These are phyloP conservation scores for Mimosa bimucronata DNA, from an alignment of 306 rosid species.

Conservation along the genomic window DNA sequence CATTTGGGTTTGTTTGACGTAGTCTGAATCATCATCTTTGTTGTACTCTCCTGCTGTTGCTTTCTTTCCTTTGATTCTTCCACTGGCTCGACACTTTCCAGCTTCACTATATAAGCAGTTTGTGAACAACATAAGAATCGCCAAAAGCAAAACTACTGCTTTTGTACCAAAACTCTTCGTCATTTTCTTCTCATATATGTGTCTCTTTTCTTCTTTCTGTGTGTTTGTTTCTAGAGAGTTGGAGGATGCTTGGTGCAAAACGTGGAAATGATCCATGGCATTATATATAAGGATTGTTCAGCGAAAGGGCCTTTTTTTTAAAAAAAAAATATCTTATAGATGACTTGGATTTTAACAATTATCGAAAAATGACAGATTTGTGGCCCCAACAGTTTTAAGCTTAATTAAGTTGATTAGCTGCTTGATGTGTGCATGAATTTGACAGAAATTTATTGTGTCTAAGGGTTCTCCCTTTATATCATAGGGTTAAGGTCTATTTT, in stretches of 20 bases:
- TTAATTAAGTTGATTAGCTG: too few relatives aligned
- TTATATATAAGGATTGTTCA: too few relatives aligned
- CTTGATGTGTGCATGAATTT: too few relatives aligned
- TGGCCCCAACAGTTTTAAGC: not conserved
- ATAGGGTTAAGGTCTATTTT: too few relatives aligned
- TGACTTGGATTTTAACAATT: not conserved
- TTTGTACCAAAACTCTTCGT: not conserved
- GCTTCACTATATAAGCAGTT: not conserved
- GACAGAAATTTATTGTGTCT: not conserved
- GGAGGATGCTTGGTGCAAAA: too few relatives aligned
- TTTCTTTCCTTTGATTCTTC: not conserved
- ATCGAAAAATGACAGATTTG: not conserved
- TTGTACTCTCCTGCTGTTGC: conserved; percentile 37
- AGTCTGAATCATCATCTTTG: not conserved
- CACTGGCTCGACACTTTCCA: not conserved
- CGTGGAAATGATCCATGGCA: too few relatives aligned
- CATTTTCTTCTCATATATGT: too few relatives aligned
- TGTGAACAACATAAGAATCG: not conserved
- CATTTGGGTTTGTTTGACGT: too few relatives aligned
- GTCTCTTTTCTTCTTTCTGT: too few relatives aligned
- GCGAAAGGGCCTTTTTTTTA: not conserved
- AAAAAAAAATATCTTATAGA: not conserved
- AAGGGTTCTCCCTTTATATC: too few relatives aligned
- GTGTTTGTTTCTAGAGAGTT: too few relatives aligned
- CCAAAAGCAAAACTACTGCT: not conserved